A percentile compares a stretch with the other conserved stretches of the same genome.
Evolutionary conservation across 176 grass and related monocot genomes (phyloP).

Genomic region (Guadua angustifolia): DNA sequence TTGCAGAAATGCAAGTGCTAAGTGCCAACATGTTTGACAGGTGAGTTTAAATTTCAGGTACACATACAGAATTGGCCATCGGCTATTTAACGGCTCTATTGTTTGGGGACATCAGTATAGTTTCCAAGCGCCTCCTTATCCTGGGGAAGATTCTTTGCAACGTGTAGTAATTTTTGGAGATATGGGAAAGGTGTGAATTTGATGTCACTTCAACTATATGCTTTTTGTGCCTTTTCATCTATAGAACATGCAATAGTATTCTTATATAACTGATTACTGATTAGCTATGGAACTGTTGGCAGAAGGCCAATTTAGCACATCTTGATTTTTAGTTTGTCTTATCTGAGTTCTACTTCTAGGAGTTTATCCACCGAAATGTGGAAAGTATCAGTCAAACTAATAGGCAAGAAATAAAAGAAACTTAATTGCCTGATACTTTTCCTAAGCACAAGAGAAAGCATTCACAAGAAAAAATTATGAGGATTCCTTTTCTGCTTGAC

Average conservation of each 20-base stretch:
- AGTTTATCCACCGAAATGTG: constrained; percentile 6
- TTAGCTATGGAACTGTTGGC: background rate
- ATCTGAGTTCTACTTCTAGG: background rate
- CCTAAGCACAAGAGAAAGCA: background rate
- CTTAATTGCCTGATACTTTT: background rate
- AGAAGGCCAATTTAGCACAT: constrained; percentile 4
- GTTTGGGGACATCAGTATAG: constrained; percentile 75
- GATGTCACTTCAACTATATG: background rate
- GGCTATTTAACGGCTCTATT: constrained; percentile 62
- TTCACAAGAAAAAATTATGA: background rate
- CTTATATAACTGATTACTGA: background rate
- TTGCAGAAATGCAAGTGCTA: constrained; percentile 23
- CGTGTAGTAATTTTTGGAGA: constrained; percentile 88
- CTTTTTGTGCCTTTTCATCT: background rate
- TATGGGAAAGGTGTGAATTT: constrained; percentile 71
- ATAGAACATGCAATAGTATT: background rate
- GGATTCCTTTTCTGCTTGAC: constrained; percentile 6
- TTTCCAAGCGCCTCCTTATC: constrained; percentile 87
- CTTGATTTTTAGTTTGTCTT: background rate
- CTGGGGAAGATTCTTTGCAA: constrained; percentile 82
- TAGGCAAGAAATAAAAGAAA: background rate
- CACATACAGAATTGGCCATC: constrained; percentile 76
- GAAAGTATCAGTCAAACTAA: background rate
- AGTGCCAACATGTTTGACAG: constrained; percentile 20
- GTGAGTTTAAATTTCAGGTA: constrained; percentile 64